phyloP scores from a whole-genome alignment of 257 asterid species.

The Nyctanthes arbortristis region DNA sequence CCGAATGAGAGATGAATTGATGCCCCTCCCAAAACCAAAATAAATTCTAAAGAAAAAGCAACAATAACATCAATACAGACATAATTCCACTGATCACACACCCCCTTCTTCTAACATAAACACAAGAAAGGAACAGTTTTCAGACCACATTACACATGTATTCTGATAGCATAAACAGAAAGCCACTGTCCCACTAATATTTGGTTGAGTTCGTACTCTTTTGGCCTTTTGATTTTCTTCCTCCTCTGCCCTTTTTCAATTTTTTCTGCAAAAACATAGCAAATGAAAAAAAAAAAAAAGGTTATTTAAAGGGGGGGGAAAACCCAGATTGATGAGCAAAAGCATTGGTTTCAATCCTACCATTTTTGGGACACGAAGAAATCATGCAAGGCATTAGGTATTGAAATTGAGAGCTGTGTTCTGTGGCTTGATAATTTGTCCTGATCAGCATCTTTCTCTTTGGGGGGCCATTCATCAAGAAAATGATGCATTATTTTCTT shows the following conservation, averaged over 20 bases:
- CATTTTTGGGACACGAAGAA: constrained; percentile 74
- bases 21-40: constrained; percentile 18
- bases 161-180: constrained; percentile 23
- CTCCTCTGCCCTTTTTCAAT: constrained; percentile 25
- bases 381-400: constrained; percentile 67
- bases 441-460: constrained; percentile 45
- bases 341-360: constrained; percentile 22
- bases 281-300: not conserved
- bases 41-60: constrained; percentile 14
- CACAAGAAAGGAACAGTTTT: constrained; percentile 15
- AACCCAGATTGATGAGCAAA: not conserved
- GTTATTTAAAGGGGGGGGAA: not conserved
- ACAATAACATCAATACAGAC: constrained; percentile 22
- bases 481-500: constrained; percentile 94
- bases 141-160: constrained; percentile 19
- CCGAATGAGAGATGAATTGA: constrained; percentile 41
- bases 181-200: constrained; percentile 42
- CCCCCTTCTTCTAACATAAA: not conserved
- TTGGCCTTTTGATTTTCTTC: constrained; percentile 37
- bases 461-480: constrained; percentile 75
- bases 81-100: constrained; percentile 16
- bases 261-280: constrained; percentile 59
- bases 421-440: constrained; percentile 41
- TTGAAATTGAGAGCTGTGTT: constrained; percentile 70
- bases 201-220: constrained; percentile 30